phyloP scores from a whole-genome alignment of 306 rosid genomes.

The Trichosanthes truncata region DNA sequence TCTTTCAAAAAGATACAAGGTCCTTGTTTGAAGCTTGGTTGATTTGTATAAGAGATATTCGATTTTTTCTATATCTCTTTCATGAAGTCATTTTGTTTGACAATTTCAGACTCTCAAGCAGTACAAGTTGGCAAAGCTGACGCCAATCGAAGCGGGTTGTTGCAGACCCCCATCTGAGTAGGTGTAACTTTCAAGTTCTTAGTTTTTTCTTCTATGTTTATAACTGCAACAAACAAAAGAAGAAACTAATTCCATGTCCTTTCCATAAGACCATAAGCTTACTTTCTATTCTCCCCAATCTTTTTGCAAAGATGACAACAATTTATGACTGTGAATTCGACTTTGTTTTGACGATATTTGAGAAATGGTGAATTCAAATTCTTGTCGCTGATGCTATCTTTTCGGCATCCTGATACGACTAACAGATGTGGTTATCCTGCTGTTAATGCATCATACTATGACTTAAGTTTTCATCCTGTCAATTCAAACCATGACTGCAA shows the following conservation, averaged over 20 bases:
- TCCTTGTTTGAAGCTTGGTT: conserved; percentile 12
- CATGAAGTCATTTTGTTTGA: not conserved
- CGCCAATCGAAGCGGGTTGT: conserved; percentile 87
- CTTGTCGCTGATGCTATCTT: not conserved
- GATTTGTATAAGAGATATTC: conserved; percentile 5
- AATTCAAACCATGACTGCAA: conserved; percentile 73
- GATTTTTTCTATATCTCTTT: not conserved
- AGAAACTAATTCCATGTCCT: not conserved
- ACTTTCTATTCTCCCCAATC: not conserved
- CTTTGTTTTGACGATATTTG: not conserved
- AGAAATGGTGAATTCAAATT: not conserved
- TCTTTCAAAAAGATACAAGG: conserved; percentile 69
- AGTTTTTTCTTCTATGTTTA: not conserved
- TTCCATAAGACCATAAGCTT: not conserved
- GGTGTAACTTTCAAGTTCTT: conserved; percentile 20
- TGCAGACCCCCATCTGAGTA: conserved; percentile 93
- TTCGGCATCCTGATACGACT: not conserved
- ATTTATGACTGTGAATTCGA: not conserved
- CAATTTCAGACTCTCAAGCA: conserved; percentile 57
- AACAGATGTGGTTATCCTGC: conserved; percentile 84
- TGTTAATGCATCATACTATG: conserved; percentile 83
- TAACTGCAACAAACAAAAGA: not conserved
- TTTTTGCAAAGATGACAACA: not conserved
- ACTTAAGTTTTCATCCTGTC: conserved; percentile 77
- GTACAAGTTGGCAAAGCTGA: conserved; percentile 63